phyloP scores from a whole-genome alignment of 331 rosid species.

The Acacia pycnantha region DNA sequence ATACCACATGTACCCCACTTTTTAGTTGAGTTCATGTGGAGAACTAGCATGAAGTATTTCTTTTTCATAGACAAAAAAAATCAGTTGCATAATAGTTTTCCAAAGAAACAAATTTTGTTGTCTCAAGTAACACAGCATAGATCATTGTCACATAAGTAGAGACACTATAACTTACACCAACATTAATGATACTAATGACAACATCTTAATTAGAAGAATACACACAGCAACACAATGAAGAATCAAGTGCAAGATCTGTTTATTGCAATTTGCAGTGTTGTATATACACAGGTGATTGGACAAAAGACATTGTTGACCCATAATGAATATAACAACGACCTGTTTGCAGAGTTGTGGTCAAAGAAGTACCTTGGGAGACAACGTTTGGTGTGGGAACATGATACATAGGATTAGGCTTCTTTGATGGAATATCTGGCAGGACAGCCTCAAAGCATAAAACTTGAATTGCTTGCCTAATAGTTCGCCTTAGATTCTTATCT shows the following conservation, averaged over 20 bases:
- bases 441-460: slow-evolving; percentile 26
- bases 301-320: no score
- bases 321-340: no score
- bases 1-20: background rate
- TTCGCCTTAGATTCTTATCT: slow-evolving; percentile 28
- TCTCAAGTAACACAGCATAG: background rate
- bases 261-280: no score
- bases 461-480: slow-evolving; percentile 37
- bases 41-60: background rate
- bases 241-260: no score
- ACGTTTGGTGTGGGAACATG: background rate
- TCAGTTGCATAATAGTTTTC: background rate
- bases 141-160: no score
- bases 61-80: background rate
- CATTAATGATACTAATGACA: no score
- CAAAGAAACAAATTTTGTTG: background rate
- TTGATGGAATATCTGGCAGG: slow-evolving; percentile 23
- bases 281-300: no score
- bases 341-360: background rate
- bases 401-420: slow-evolving; percentile 28
- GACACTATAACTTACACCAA: no score
- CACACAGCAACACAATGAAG: no score
- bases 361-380: background rate
- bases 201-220: no score
- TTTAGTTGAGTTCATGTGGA: background rate